Evolutionary conservation across 2,329 filamentous ascomycete genomes (phyloP).

Genomic region (Exophiala aquamarina): DNA sequence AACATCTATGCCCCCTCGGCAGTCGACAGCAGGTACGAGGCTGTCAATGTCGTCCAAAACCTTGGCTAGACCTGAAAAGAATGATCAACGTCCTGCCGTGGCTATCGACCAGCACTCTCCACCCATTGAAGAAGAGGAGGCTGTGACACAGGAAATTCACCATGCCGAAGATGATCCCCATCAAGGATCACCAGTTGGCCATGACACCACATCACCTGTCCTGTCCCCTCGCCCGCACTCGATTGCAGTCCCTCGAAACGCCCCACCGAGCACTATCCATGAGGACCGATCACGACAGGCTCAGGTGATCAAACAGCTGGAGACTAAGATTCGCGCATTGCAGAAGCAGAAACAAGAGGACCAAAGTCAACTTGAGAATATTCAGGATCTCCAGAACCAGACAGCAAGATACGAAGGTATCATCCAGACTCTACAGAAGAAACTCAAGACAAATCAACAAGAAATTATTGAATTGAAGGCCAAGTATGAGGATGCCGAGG

Average conservation of each 20-base stretch:
- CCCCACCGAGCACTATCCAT: not conserved
- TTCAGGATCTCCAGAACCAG: conserved; percentile 70
- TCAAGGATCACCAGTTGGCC: not conserved
- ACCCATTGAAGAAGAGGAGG: conserved; percentile 14
- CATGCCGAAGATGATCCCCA: not conserved
- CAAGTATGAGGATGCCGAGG: conserved; percentile 73
- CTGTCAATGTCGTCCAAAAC: conserved; percentile 12
- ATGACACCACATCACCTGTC: not conserved
- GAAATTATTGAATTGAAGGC: conserved; percentile 76
- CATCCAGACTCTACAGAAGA: conserved; percentile 86
- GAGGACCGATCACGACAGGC: conserved; percentile 21
- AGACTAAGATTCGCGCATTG: conserved; percentile 80
- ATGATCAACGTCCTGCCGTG: not conserved
- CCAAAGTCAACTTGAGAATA: conserved; percentile 74
- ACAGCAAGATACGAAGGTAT: conserved; percentile 65
- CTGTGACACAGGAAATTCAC: not conserved
- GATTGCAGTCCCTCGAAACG: not conserved
- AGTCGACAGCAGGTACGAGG: conserved; percentile 26
- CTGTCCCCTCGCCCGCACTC: not conserved
- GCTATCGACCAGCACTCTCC: conserved; percentile 10
- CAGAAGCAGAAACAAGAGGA: conserved; percentile 87
- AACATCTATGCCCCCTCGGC: conserved; percentile 40
- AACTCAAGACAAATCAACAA: conserved; percentile 80
- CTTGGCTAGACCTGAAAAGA: conserved; percentile 3
- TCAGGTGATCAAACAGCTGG: conserved; percentile 70